Percentiles rank a stretch among this genome's conserved stretches.
These are phyloP conservation scores for Chaetothyriales sp. DNA, from an alignment of 2,329 filamentous ascomycete species.

Conservation along the genomic window DNA sequence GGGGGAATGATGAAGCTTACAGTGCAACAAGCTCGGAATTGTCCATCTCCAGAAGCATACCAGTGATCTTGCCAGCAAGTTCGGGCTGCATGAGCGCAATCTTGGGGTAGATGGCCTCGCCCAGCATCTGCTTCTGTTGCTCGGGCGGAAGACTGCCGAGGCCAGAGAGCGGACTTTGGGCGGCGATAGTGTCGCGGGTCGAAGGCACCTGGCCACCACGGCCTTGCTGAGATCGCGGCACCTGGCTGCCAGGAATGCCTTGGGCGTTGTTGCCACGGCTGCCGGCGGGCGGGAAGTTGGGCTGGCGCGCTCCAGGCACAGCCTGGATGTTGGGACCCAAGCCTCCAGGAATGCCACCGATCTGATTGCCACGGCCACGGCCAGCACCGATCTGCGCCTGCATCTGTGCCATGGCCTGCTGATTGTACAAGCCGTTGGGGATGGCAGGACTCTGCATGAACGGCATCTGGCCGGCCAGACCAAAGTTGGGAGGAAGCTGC, in stretches of 20 bases:
- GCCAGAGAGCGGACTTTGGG: slow-evolving; percentile 37
- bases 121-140: slow-evolving; percentile 97
- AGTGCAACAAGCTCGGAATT: slow-evolving; percentile 86
- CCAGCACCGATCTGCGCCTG: slow-evolving; percentile 58
- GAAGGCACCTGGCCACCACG: slow-evolving; percentile 29
- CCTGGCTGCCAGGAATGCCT: slow-evolving; percentile 23
- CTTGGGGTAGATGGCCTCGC: slow-evolving; percentile 97
- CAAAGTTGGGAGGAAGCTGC: slow-evolving; percentile 77
- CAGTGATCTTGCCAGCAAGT: slow-evolving; percentile 96
- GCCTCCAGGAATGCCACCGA: slow-evolving; percentile 52
- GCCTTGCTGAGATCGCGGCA: slow-evolving; percentile 24
- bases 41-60: slow-evolving; percentile 99
- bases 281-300: slow-evolving; percentile 29
- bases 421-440: slow-evolving; percentile 56
- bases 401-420: slow-evolving; percentile 51
- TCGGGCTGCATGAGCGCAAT: slow-evolving; percentile 89
- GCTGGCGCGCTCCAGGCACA: slow-evolving; percentile 33
- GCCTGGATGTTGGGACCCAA: slow-evolving; percentile 59
- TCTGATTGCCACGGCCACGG: slow-evolving; percentile 54
- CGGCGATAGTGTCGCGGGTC: slow-evolving; percentile 23
- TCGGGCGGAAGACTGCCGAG: slow-evolving; percentile 44
- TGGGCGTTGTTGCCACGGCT: slow-evolving; percentile 32
- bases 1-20: slow-evolving; percentile 70
- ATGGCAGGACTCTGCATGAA: slow-evolving; percentile 50
- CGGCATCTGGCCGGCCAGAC: slow-evolving; percentile 58